Base-by-base conservation (phyloP, 352 stramenopile genomes). In the Phytophthora uliginosa region DNA sequence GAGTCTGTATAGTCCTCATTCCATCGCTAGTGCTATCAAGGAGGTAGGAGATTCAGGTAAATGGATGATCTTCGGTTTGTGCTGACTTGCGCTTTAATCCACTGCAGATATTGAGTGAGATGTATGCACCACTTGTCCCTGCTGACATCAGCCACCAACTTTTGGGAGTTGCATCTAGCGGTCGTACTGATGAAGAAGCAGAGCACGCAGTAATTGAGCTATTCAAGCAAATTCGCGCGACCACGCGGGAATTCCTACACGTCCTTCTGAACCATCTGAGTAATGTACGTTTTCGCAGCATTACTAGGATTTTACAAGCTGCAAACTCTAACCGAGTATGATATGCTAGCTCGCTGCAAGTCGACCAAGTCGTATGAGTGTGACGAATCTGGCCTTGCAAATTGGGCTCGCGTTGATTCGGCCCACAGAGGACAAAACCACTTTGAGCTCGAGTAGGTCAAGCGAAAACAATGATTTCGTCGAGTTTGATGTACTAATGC, bases 211-310 rank as follows among this genome's bases (percentile, higher is more conserved):
- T 88, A 24, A 57, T 69, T 0, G 65, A 78, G 5, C 71, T 48
- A 26, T 82, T 90, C 24, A 82, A 81, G 51, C 62, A 80, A 20
- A 68, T 90, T 18, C 71, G 54, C 28, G 72, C 73, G 4, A 67
- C 56, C 7, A 84, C 63, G 4, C 73, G 81, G 12, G 78, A 90
- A 26, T 85, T 90, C 22, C 65, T 92, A 10, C 73, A 83, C 52
- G 59, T 88, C 2, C 81, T 91, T 17, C 58, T 92, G 8, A 59
- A 75, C 7, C 83, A 92, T 69, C 57, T 90, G 6, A 71, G 81
- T 47, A 73, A 80, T 42, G 85, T 92, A 69, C 50, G 77, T 58
- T 12, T 40, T 47, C 4, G 18, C 7, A 22, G 12, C 17, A 28
- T 33, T 22, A 22, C 40, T 22, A 24, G 6, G 6, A 50, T 50